These are phyloP conservation scores for Penicillium capsulatum DNA, from an alignment of 2,329 filamentous ascomycete genomes.

Conservation along the genomic window DNA sequence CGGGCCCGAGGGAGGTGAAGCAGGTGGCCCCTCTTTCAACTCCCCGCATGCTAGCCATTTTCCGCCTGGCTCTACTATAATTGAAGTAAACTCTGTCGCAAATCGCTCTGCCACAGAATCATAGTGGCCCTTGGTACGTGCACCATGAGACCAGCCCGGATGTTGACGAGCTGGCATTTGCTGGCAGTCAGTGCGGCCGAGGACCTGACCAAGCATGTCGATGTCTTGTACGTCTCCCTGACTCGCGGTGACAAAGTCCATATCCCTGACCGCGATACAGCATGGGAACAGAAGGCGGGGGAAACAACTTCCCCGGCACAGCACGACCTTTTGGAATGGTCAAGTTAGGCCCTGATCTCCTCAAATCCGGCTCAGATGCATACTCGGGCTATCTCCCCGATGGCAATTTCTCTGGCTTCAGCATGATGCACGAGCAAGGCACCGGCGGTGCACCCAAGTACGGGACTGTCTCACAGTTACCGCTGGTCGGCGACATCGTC, in stretches of 20 bases:
- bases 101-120: neutral
- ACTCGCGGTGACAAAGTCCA: conserved; percentile 7
- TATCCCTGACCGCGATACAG: conserved; percentile 12
- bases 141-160: conserved; percentile 9
- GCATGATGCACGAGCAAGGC: conserved; percentile 62
- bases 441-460: conserved; percentile 69
- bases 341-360: conserved; percentile 44
- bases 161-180: conserved; percentile 13
- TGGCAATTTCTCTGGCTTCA: conserved; percentile 58
- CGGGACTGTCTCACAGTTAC: conserved; percentile 60
- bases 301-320: conserved; percentile 44
- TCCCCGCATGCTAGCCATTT: no score
- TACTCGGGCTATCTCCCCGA: conserved; percentile 41
- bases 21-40: no score
- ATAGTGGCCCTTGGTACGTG: neutral
- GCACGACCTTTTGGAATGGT: conserved; percentile 43
- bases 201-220: conserved; percentile 26
- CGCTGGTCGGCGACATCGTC: conserved; percentile 47
- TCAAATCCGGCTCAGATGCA: conserved; percentile 32
- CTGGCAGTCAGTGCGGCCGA: conserved; percentile 12
- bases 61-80: no score
- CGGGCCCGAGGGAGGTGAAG: no score
- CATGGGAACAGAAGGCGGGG: conserved; percentile 32
- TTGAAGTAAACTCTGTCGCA: neutral
- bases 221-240: conserved; percentile 26